Conservation (phyloP, 2,329 filamentous ascomycete species). For the Lachnellula hyalina region DNA sequence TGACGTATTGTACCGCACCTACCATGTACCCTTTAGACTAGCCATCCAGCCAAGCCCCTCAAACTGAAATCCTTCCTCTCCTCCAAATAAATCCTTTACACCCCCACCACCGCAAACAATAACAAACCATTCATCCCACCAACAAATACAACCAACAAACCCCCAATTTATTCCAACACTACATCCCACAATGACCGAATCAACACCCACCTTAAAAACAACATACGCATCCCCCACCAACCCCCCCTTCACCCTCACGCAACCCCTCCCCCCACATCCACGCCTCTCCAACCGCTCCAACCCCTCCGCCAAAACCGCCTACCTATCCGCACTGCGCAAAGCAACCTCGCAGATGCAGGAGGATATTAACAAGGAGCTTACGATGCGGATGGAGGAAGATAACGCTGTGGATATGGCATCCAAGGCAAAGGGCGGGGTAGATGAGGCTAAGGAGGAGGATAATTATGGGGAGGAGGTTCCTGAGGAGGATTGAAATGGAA, state of each 20-base stretch:
- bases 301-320: constrained; percentile 43
- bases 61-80: neutral
- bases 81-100: too few species aligned
- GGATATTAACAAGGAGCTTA: constrained; percentile 65
- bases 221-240: constrained; percentile 50
- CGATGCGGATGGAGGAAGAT: constrained; percentile 69
- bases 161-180: neutral
- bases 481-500: constrained; percentile 52
- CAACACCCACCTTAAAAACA: constrained; percentile 30
- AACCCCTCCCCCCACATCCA: constrained; percentile 33
- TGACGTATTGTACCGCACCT: neutral
- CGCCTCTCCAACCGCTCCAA: too few species aligned
- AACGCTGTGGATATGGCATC: constrained; percentile 37
- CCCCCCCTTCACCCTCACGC: constrained; percentile 41
- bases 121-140: constrained; percentile 5
- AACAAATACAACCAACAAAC: neutral
- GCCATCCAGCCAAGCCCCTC: neutral
- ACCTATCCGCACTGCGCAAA: constrained; percentile 53
- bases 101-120: neutral
- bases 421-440: constrained; percentile 12
- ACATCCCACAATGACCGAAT: constrained; percentile 2
- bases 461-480: constrained; percentile 81
- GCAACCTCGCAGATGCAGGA: constrained; percentile 57
- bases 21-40: neutral
- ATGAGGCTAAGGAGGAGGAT: constrained; percentile 54